Percentiles rank a stretch among this genome's conserved stretches.
Evolutionary conservation across 1,284 basidiomycete genomes (phyloP).

Genomic region (Cystobasidiaceae sp.): DNA sequence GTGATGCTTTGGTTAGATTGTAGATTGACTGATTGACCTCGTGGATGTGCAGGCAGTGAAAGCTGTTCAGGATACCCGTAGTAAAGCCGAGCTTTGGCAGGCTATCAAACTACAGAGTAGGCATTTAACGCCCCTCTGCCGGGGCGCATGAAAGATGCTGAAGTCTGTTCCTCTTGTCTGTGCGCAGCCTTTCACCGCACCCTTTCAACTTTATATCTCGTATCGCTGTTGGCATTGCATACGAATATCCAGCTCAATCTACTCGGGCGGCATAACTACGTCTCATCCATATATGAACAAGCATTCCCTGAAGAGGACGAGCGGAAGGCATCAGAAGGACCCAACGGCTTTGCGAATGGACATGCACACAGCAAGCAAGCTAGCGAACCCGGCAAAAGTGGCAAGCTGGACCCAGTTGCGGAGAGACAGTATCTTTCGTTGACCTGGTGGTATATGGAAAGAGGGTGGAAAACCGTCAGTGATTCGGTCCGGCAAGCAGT

Average conservation of each 20-base stretch:
- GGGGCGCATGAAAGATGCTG: background rate
- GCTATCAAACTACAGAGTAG: constrained; percentile 73
- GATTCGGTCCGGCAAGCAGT: constrained; percentile 66
- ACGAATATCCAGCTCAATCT: constrained; percentile 76
- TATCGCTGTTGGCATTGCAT: constrained; percentile 70
- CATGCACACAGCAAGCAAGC: background rate
- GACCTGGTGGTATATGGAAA: constrained; percentile 84
- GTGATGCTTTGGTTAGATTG: too few species aligned
- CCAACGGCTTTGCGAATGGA: background rate
- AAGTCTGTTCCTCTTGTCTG: background rate
- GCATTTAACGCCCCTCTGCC: too few species aligned
- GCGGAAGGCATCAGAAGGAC: constrained; percentile 25
- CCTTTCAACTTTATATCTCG: constrained; percentile 75
- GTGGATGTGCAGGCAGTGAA: background rate
- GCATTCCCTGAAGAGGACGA: constrained; percentile 36
- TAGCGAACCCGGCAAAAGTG: constrained; percentile 33
- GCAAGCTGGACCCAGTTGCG: constrained; percentile 51
- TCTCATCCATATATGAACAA: constrained; percentile 61
- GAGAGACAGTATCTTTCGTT: constrained; percentile 76
- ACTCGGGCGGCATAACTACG: constrained; percentile 74
- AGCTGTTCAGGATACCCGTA: constrained; percentile 43
- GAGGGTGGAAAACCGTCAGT: constrained; percentile 77
- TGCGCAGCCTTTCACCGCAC: constrained; percentile 70
- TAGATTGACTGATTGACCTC: background rate
- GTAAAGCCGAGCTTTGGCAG: constrained; percentile 69